Conservation (phyloP, 108 stramenopile species). For the Pseudonitzschia delicatissima region DNA sequence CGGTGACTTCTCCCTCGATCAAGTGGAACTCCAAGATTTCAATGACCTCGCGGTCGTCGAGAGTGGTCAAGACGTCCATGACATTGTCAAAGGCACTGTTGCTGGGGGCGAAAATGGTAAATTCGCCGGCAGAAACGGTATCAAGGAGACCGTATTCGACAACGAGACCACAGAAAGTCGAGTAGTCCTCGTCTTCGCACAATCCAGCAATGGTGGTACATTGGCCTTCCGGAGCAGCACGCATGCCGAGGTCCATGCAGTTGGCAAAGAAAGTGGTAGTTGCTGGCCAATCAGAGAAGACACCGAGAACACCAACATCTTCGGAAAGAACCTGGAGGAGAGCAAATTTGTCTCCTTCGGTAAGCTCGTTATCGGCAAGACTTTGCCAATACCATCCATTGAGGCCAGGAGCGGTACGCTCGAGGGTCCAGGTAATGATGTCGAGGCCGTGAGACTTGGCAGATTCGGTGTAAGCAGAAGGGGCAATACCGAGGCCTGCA, state of each 20-base stretch:
- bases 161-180: not conserved
- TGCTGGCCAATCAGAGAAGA: conserved; percentile 77
- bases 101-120: conserved; percentile 39
- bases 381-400: conserved; percentile 36
- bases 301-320: conserved; percentile 58
- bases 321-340: conserved; percentile 48
- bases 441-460: conserved; percentile 45
- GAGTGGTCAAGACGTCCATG: not conserved
- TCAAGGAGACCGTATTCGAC: not conserved
- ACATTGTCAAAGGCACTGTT: conserved; percentile 39
- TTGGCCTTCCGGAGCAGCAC: not conserved
- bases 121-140: not conserved
- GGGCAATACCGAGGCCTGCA: not conserved
- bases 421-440: conserved; percentile 73
- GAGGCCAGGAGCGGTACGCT: conserved; percentile 48
- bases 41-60: not conserved
- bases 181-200: not conserved
- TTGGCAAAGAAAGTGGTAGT: conserved; percentile 72
- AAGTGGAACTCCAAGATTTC: not conserved
- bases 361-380: conserved; percentile 24
- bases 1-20: not conserved
- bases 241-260: conserved; percentile 25
- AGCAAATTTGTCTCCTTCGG: conserved; percentile 45
- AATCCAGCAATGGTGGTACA: not conserved
- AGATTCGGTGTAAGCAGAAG: conserved; percentile 39